Conservation (phyloP, 176 grass and related monocot genomes). For the Tillandsia leiboldiana region DNA sequence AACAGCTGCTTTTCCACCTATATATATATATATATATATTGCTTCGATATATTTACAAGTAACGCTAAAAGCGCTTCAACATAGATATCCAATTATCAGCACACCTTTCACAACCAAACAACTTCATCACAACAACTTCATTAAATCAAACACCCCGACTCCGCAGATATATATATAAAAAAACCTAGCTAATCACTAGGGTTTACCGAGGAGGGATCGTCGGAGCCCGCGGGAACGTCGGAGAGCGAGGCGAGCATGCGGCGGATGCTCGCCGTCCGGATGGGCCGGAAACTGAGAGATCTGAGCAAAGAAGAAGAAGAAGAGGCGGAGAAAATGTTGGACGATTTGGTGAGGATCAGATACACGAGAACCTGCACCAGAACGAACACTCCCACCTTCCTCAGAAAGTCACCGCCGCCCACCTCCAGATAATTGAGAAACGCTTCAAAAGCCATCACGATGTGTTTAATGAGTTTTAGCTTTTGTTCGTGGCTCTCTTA, state of each 20-base stretch:
- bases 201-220: conserved; percentile 16
- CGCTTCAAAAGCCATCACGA: neutral
- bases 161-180: conserved; percentile 9
- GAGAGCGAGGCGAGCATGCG: conserved; percentile 47
- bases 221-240: conserved; percentile 47
- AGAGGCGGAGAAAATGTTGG: conserved; percentile 52
- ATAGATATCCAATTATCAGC: no score
- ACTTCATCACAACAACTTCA: conserved; percentile 7
- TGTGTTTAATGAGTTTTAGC: no score
- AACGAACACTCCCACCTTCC: conserved; percentile 23
- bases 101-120: no score
- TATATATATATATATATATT: no score
- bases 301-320: conserved; percentile 8
- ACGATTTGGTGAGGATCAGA: conserved; percentile 44
- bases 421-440: neutral
- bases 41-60: no score
- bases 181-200: neutral
- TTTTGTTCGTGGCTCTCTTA: no score
- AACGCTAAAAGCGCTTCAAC: no score
- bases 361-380: conserved; percentile 35
- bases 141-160: neutral
- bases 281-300: conserved; percentile 49
- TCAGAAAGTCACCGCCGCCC: conserved; percentile 9
- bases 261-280: conserved; percentile 53
- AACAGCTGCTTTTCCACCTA: no score